phyloP scores from a whole-genome alignment of 164 flowering plant species.

The Santalum album region DNA sequence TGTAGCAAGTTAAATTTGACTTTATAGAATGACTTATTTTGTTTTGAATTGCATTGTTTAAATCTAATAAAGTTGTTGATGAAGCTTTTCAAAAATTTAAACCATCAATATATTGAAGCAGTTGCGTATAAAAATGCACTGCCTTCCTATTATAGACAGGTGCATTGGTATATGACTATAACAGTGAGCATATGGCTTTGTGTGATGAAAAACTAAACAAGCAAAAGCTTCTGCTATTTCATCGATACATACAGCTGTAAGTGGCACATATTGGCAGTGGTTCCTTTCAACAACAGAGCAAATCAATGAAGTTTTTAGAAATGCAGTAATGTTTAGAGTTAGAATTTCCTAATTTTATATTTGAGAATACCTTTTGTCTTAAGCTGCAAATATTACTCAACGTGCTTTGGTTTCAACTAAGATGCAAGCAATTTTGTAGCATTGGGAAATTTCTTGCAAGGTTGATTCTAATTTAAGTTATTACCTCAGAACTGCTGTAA shows the following conservation, averaged over 20 bases:
- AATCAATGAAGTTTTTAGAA: background rate
- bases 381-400: no score
- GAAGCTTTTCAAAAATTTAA: background rate
- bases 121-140: no score
- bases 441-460: background rate
- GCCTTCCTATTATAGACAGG: no score
- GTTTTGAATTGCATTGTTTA: background rate
- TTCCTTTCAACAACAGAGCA: background rate
- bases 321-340: background rate
- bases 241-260: no score
- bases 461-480: background rate
- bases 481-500: no score
- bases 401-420: background rate
- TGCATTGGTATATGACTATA: no score
- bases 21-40: background rate
- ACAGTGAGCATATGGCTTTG: no score
- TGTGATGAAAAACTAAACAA: no score
- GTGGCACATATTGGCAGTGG: background rate
- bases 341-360: no score
- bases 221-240: no score
- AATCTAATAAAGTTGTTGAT: background rate
- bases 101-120: no score
- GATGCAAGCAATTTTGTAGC: background rate
- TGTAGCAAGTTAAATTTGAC: slow-evolving; percentile 7
- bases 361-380: no score